Evolutionary conservation across 2,329 filamentous ascomycete species (phyloP).

Genomic region (Clathrospora elynae): DNA sequence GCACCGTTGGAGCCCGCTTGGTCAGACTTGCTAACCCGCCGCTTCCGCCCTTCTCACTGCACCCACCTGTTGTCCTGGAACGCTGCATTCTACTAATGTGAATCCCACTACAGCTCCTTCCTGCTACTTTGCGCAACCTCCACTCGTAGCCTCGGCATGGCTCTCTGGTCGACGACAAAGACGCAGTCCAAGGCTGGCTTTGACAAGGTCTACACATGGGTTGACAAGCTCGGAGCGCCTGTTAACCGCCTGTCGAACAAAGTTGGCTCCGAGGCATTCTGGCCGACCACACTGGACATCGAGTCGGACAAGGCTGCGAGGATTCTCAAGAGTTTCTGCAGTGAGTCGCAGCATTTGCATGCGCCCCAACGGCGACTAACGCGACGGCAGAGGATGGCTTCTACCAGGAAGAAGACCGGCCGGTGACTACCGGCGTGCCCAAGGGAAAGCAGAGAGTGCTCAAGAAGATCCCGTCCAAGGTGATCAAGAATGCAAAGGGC

Average conservation of each 20-base stretch:
- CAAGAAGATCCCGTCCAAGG: constrained; percentile 82
- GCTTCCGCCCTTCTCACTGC: constrained; percentile 18
- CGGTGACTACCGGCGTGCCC: constrained; percentile 55
- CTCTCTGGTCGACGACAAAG: constrained; percentile 45
- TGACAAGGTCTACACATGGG: constrained; percentile 71
- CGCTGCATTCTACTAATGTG: constrained; percentile 27
- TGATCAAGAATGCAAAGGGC: constrained; percentile 87
- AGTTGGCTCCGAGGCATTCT: constrained; percentile 80
- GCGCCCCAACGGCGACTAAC: constrained; percentile 21
- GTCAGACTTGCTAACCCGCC: constrained; percentile 20
- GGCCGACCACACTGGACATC: constrained; percentile 82
- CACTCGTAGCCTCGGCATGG: constrained; percentile 26
- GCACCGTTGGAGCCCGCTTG: constrained; percentile 35
- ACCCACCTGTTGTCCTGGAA: constrained; percentile 15
- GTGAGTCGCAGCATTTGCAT: constrained; percentile 58
- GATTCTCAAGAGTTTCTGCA: constrained; percentile 89
- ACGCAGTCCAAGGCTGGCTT: constrained; percentile 57
- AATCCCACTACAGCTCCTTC: constrained; percentile 21
- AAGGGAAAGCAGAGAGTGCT: constrained; percentile 68
- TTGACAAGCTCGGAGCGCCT: constrained; percentile 73
- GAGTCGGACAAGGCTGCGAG: constrained; percentile 91
- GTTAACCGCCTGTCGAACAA: constrained; percentile 83
- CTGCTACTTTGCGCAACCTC: constrained; percentile 26
- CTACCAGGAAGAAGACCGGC: constrained; percentile 62
- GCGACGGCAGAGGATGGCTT: constrained; percentile 65